A percentile compares a stretch with the other conserved stretches of the same genome.
phyloP scores from a whole-genome alignment of 2,329 filamentous ascomycete genomes.

The Aspergillus floridensis region DNA sequence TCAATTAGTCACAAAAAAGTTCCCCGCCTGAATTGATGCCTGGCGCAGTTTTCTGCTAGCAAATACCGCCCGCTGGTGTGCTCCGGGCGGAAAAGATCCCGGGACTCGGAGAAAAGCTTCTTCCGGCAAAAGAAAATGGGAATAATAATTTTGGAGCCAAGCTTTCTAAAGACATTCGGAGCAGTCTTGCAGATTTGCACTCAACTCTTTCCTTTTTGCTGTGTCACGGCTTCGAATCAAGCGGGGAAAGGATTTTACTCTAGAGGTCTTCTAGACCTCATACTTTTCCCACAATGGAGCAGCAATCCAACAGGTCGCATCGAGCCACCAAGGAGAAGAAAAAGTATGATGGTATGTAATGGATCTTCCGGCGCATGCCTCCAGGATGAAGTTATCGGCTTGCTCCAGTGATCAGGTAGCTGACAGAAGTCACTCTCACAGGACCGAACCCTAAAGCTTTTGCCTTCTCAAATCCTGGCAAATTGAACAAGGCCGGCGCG shows the following conservation, averaged over 20 bases:
- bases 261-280: constrained; percentile 30
- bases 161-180: constrained; percentile 16
- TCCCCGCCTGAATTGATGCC: constrained; percentile 11
- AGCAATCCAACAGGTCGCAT: constrained; percentile 82
- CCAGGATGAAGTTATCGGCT: not conserved
- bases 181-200: constrained; percentile 11
- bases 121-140: constrained; percentile 24
- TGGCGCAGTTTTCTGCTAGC: constrained; percentile 13
- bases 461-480: constrained; percentile 76
- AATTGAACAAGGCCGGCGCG: constrained; percentile 66
- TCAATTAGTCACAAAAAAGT: not conserved
- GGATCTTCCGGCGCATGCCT: not conserved
- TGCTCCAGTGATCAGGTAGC: not conserved
- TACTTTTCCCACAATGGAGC: constrained; percentile 61
- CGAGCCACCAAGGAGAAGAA: constrained; percentile 88
- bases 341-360: constrained; percentile 58
- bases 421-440: constrained; percentile 26
- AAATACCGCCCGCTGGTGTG: not conserved
- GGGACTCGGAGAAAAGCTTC: constrained; percentile 24
- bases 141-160: constrained; percentile 35
- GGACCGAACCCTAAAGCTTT: constrained; percentile 89
- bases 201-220: constrained; percentile 15
- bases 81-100: constrained; percentile 13
- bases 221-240: constrained; percentile 13
- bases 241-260: constrained; percentile 8